Evolutionary conservation across 176 grass and related monocot genomes (phyloP).

Genomic region (Triticum dicoccoides): DNA sequence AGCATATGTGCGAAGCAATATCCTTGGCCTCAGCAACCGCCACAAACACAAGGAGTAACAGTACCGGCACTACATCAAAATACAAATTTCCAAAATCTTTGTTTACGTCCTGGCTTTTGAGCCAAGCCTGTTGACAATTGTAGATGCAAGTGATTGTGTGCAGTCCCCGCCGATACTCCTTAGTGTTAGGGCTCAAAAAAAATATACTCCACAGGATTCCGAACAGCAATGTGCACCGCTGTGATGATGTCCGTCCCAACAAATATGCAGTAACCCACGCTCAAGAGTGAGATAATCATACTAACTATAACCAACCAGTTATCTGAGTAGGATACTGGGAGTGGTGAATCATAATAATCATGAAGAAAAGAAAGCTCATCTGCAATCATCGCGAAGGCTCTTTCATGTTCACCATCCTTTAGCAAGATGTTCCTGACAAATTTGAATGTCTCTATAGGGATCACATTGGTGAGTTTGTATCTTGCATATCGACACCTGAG

Average conservation of each 20-base stretch:
- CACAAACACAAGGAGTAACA: not conserved
- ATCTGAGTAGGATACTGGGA: not conserved
- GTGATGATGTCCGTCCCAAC: not conserved
- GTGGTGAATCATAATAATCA: constrained; percentile 17
- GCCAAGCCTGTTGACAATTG: no score
- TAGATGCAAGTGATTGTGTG: no score
- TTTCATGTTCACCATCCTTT: not conserved
- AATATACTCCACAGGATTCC: no score
- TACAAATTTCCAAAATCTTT: no score
- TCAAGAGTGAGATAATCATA: not conserved
- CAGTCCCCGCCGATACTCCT: no score
- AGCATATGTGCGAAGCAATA: not conserved
- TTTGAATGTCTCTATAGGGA: rapidly evolving
- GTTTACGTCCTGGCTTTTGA: no score
- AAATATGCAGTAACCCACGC: not conserved
- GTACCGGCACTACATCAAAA: not conserved
- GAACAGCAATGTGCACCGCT: not conserved
- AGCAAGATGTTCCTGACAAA: not conserved
- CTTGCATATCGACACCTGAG: constrained; percentile 8
- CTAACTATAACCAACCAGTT: not conserved
- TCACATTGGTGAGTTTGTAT: not conserved
- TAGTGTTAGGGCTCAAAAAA: no score
- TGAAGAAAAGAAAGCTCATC: constrained; percentile 19
- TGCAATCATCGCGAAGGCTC: not conserved
- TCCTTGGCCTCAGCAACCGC: not conserved